Conservation (phyloP, 345 rosid species). For the Chamaenerion angustifolium region DNA sequence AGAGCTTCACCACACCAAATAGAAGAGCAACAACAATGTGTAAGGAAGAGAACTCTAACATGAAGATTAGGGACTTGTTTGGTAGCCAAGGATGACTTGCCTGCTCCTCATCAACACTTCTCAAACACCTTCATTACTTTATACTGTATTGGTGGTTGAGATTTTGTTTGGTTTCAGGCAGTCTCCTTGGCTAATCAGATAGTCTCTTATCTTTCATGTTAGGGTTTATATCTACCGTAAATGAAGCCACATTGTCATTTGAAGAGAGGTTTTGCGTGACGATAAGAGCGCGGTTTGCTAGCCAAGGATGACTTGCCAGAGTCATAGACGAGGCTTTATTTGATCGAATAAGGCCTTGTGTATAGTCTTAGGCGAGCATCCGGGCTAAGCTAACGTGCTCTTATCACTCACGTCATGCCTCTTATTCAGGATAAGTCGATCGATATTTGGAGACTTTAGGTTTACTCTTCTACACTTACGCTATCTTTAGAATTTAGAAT, state of each 20-base stretch:
- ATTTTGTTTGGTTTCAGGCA: conserved; percentile 15
- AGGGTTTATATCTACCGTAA: conserved; percentile 1
- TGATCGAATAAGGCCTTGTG: neutral
- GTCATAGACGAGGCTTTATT: neutral
- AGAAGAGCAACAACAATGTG: too few species aligned
- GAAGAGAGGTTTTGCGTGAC: conserved; percentile 21
- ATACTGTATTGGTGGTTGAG: neutral
- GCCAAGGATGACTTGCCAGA: conserved; percentile 33
- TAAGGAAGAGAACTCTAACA: conserved; percentile 20
- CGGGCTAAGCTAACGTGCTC: conserved; percentile 24
- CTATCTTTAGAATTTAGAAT: too few species aligned
- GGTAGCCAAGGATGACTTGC: conserved; percentile 58
- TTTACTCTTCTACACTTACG: too few species aligned
- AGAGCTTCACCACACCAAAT: neutral
- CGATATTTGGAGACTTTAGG: too few species aligned
- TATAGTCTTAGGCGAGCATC: conserved; percentile 20
- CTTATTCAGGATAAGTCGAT: conserved; percentile 9
- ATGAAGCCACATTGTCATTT: neutral
- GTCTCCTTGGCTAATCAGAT: conserved; percentile 29
- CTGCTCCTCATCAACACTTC: conserved; percentile 13
- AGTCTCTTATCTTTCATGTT: conserved; percentile 21
- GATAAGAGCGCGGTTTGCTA: conserved; percentile 19
- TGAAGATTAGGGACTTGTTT: conserved; percentile 24
- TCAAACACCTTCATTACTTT: too few species aligned
- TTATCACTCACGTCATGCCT: conserved; percentile 26